Percentiles rank a stretch among this genome's conserved stretches.
phyloP scores from a whole-genome alignment of 139 green algal species.

The Chlorella vulgaris region DNA sequence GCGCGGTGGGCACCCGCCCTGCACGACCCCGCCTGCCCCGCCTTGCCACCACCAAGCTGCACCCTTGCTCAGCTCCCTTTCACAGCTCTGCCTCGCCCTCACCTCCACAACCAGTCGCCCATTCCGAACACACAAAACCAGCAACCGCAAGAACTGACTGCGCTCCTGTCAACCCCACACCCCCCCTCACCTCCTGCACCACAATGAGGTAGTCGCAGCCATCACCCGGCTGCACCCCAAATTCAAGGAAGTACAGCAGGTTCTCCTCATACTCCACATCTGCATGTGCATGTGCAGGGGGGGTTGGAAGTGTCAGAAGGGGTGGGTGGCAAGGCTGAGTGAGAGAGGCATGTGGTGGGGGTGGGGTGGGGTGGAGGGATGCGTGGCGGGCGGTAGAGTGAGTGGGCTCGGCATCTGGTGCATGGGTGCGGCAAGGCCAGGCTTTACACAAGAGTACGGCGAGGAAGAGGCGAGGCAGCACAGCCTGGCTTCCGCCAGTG shows the following conservation, averaged over 20 bases:
- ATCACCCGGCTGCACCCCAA: conserved; percentile 48
- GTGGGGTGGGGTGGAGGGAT: neutral
- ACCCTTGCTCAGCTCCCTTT: too few species aligned
- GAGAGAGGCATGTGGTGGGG: neutral
- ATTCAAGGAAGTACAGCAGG: conserved; percentile 54
- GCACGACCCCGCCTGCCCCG: too few species aligned
- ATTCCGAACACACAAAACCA: neutral
- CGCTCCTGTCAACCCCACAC: too few species aligned
- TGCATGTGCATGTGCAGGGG: neutral
- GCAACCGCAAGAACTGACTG: neutral
- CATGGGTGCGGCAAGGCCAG: too few species aligned
- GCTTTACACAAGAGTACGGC: too few species aligned
- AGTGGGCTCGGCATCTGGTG: too few species aligned
- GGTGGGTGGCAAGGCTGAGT: neutral
- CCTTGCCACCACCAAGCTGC: too few species aligned
- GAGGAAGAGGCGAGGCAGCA: too few species aligned
- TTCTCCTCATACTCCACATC: conserved; percentile 58
- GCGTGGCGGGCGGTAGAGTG: too few species aligned
- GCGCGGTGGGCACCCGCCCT: too few species aligned
- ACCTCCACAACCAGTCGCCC: neutral
- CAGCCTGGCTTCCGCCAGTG: too few species aligned
- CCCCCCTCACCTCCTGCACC: conserved; percentile 42
- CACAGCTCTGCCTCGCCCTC: too few species aligned
- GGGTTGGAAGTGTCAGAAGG: neutral
- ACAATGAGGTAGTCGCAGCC: conserved; percentile 58